These are phyloP conservation scores for Pyricularia grisea DNA, from an alignment of 2,329 filamentous ascomycete genomes.

Conservation along the genomic window DNA sequence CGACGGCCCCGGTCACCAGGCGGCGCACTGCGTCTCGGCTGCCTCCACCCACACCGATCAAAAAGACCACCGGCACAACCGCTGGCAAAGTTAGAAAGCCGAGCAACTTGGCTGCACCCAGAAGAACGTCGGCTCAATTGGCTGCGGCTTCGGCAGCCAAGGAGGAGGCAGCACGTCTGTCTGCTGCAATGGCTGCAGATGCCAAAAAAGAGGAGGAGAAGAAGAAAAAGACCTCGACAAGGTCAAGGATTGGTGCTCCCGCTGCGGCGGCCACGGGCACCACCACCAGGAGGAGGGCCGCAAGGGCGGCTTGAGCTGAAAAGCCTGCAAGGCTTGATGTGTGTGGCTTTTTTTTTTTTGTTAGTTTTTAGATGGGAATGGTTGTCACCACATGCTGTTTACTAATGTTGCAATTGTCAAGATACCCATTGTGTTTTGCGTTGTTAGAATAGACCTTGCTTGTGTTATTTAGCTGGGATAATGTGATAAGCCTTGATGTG, in stretches of 20 bases:
- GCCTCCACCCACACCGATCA: not conserved
- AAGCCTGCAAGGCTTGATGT: not conserved
- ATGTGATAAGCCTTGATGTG: not conserved
- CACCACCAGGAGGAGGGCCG: constrained; percentile 2
- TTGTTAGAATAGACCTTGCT: not conserved
- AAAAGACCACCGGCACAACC: not conserved
- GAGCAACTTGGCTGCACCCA: not conserved
- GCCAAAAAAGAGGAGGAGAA: not conserved
- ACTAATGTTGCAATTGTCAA: not conserved
- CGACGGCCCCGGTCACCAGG: not conserved
- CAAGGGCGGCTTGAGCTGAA: not conserved
- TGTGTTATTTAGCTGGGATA: not conserved
- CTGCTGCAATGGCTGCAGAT: not conserved
- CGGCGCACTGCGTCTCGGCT: not conserved
- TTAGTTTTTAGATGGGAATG: not conserved
- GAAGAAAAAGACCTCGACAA: not conserved
- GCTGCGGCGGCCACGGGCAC: not conserved
- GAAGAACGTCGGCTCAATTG: constrained; percentile 7
- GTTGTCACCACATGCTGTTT: not conserved
- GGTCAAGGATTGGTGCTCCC: not conserved
- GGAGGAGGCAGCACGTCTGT: not conserved
- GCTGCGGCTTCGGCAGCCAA: constrained; percentile 6
- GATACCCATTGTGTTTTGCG: constrained; percentile 5
- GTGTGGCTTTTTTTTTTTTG: not conserved
- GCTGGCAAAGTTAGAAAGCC: not conserved